These are phyloP conservation scores for Dalechampia spathulata DNA, from an alignment of 441 rosid genomes.

Conservation along the genomic window DNA sequence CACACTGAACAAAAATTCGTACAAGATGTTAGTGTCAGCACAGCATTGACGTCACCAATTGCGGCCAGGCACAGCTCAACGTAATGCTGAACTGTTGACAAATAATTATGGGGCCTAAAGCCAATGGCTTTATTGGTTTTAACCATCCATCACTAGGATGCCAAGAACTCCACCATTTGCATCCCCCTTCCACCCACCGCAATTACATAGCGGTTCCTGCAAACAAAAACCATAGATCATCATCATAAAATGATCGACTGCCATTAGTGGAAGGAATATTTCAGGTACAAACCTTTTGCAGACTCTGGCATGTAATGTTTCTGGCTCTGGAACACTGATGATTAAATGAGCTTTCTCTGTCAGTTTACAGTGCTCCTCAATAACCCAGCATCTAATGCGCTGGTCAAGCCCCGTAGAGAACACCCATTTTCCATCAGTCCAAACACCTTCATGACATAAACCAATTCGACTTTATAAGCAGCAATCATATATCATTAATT, in stretches of 20 bases:
- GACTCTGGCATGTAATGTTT: constrained; percentile 72
- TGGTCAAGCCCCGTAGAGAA: constrained; percentile 98
- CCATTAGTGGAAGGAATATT: neutral
- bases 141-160: constrained; percentile 8
- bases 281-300: constrained; percentile 40
- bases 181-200: constrained; percentile 91
- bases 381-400: constrained; percentile 81
- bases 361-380: constrained; percentile 39
- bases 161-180: constrained; percentile 67
- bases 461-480: constrained; percentile 19
- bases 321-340: constrained; percentile 89
- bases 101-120: neutral
- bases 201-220: constrained; percentile 69
- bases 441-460: constrained; percentile 51
- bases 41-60: too few relatives aligned
- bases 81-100: too few relatives aligned
- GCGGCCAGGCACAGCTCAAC: too few relatives aligned
- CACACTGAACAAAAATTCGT: too few relatives aligned
- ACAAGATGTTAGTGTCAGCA: too few relatives aligned
- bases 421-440: constrained; percentile 87
- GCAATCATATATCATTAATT: neutral
- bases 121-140: neutral
- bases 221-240: neutral
- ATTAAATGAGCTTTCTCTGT: constrained; percentile 47
- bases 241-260: constrained; percentile 1